Evolutionary conservation across 345 rosid species (phyloP), one percentile per base, ranked within the genome.

Genomic region (Cardamine occulta): DNA sequence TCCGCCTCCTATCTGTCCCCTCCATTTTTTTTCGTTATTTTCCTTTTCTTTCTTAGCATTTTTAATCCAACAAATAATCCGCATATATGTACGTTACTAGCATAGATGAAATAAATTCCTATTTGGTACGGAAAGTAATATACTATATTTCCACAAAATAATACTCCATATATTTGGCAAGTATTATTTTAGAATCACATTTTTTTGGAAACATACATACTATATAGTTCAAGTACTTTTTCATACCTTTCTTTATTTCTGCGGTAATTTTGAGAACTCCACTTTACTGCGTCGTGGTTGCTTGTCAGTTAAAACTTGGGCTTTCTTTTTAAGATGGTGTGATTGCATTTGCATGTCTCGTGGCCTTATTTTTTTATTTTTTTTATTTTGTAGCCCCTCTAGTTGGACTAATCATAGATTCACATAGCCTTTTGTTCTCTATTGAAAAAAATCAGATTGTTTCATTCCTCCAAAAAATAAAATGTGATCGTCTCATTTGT

Each of bases 201-300:
- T 42, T 37, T 48, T 37, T 68, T 51, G 79, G 74, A 75, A 74
- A 74, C 60, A 66, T 57, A 66, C 32, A 37, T 40, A 40, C 15
- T 31, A 74, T 59, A 47, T 66, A 21, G 51, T 74, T 66, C 66
- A 74, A 74, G 40, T 66, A 66, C 64, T 64, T 45, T 69, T 47
- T 21, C 65, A 60, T 52, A 11, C 51, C 32, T 56, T 54, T 28
- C 47, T 64, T 51, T 68, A 68, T 54, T 12, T 52, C n/a, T 47
- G 75, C 66, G 56, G 72, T 77, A 77, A 77, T 77, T 71, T 77
- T 65, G 76, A 77, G 67, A 72, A 72, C 37, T 21, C 44, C 47
- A 29, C 73, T 77, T 77, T 65, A 72, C 77, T 77, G 81, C 77
- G 76, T 71, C 54, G 76, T 77, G 63, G 72, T 72, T 72, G 81